Evolutionary conservation across 805 yeast genomes (phyloP).

Genomic region (Soucietia sequanensis): DNA sequence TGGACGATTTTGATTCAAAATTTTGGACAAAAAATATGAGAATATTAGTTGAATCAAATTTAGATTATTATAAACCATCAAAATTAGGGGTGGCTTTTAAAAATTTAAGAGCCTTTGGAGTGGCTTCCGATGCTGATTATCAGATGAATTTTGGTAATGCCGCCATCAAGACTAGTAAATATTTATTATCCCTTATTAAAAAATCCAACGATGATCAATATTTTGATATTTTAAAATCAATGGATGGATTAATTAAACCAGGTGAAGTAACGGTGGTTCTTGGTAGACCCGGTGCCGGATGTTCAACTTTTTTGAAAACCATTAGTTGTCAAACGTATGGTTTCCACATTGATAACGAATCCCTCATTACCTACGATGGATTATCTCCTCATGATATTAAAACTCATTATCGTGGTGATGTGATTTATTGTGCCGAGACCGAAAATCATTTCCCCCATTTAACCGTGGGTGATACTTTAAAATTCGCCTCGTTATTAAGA

Average conservation of each 20-base stretch:
- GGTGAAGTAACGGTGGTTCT: constrained; percentile 70
- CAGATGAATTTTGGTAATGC: constrained; percentile 52
- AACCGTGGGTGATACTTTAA: constrained; percentile 64
- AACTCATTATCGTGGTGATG: constrained; percentile 63
- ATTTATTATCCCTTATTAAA: not conserved
- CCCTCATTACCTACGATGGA: constrained; percentile 54
- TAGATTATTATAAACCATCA: constrained; percentile 59
- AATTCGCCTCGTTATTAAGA: constrained; percentile 59
- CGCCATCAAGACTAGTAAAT: constrained; percentile 6
- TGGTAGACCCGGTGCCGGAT: constrained; percentile 85
- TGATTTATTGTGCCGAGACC: constrained; percentile 65
- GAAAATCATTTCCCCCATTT: constrained; percentile 69
- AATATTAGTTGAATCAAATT: constrained; percentile 46
- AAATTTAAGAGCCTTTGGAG: constrained; percentile 54
- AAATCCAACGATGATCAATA: constrained; percentile 5
- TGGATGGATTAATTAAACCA: constrained; percentile 62
- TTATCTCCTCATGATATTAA: constrained; percentile 49
- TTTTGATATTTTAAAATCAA: constrained; percentile 58
- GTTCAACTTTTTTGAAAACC: constrained; percentile 64
- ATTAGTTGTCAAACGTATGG: constrained; percentile 66
- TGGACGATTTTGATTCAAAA: constrained; percentile 50
- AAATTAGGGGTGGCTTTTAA: constrained; percentile 55
- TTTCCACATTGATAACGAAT: constrained; percentile 46
- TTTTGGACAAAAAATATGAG: constrained; percentile 63
- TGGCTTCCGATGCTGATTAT: constrained; percentile 59